Base-by-base conservation (phyloP, 352 stramenopile genomes). In the Globisporangium polare region DNA sequence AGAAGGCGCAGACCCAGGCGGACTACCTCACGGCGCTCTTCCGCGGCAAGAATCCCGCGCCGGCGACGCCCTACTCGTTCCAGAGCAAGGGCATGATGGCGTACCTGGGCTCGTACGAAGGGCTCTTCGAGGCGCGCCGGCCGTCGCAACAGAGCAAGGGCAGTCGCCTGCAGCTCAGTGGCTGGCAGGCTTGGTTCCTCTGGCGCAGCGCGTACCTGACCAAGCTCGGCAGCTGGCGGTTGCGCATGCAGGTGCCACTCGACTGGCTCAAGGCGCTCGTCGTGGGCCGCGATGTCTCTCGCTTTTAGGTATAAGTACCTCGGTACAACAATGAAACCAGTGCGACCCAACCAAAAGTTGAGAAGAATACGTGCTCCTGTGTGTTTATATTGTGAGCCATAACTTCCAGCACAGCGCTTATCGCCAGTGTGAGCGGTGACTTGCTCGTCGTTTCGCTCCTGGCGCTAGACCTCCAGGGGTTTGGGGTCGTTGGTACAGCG, bases 181-280 rank as follows among this genome's bases (percentile, higher is more conserved):
- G 96, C 5, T 92, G 96, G 65, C 67, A 91, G 43, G 93, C 94
- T 4, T 97, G 93, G 72, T 82, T 97, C 45, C 77, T 97, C 37
- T 99, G 97, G 94, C 81, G 94, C 66, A 97, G 87, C 57, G 96
- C 93, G 42, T 99, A 99, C 70, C 80, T 97, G 62, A 98, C 96
- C 41, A 98, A 98, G 72, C 92, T 98, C 45, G 85, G 96, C 33
- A 96, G 85, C 56, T 95, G 83, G 87, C 82, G 90, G 22, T 89
- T 98, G 69, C 96, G 95, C 58, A 80, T 98, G 64, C 77, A 98
- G 60, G 97, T 99, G 67, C 96, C 96, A 4, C 90, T 99, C 68
- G 95, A 98, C 75, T 99, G 96, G 96, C 92, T 99, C 67, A 99
- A 99, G 79, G 83, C 88, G 17, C 83, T 97, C n/a, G 66, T 98